Evolutionary conservation across 1,284 basidiomycete genomes (phyloP).

Genomic region (Pterulicium gracile): DNA sequence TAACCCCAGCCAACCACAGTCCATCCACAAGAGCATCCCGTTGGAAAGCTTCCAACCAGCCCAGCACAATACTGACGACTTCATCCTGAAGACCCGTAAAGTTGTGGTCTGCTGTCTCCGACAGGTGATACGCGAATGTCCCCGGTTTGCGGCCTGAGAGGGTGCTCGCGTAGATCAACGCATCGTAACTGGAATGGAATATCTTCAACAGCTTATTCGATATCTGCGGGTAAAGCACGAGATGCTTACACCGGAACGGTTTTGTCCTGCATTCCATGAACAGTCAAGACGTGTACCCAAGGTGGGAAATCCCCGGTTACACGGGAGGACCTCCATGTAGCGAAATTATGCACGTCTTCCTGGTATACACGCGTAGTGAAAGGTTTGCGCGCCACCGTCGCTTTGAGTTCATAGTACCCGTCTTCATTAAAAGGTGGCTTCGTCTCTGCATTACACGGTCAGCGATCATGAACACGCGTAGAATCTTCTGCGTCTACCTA

Average conservation of each 20-base stretch:
- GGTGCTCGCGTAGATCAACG: slow-evolving; percentile 51
- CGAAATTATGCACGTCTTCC: slow-evolving; percentile 47
- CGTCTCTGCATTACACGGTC: slow-evolving; percentile 28
- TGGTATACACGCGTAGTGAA: slow-evolving; percentile 41
- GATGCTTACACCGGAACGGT: slow-evolving; percentile 54
- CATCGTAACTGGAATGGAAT: slow-evolving; percentile 46
- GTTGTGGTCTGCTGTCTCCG: slow-evolving; percentile 69
- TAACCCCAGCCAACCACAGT: slow-evolving; percentile 43
- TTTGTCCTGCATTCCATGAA: slow-evolving; percentile 57
- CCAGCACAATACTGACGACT: slow-evolving; percentile 47
- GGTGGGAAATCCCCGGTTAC: slow-evolving; percentile 57
- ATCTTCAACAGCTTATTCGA: slow-evolving; percentile 7
- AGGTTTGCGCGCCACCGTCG: slow-evolving; percentile 48
- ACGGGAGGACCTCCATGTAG: slow-evolving; percentile 48
- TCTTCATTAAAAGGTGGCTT: slow-evolving; percentile 36
- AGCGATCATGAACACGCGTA: no score
- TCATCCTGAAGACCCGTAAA: slow-evolving; percentile 54
- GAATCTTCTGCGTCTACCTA: no score
- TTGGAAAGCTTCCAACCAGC: slow-evolving; percentile 43
- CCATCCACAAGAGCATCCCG: slow-evolving; percentile 38
- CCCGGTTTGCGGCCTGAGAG: slow-evolving; percentile 47
- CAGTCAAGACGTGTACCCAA: slow-evolving; percentile 47
- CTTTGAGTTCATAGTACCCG: slow-evolving; percentile 48
- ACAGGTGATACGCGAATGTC: slow-evolving; percentile 53
- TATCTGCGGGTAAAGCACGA: slow-evolving; percentile 5